Base-by-base conservation (phyloP, 306 rosid species). In the Erythrophleum fordii region DNA sequence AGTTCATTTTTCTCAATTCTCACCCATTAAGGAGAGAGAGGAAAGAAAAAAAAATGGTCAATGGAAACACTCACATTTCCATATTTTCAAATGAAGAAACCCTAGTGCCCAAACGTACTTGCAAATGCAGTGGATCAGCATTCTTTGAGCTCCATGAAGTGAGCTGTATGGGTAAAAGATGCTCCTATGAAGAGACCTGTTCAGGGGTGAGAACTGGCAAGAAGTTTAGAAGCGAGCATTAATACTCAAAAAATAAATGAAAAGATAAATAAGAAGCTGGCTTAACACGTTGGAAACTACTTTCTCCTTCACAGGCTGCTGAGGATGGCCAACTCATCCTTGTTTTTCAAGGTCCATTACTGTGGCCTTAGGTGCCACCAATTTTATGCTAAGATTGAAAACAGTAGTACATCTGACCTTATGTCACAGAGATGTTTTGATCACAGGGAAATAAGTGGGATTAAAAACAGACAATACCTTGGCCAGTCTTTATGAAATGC, bases 131-230 rank as follows among this genome's bases (percentile, higher is more conserved):
- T 20, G 45, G 79, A 69, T 80, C 75, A 18, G 82, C 60, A 31
- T 72, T 72, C 88, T 87, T 90, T 83, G 89, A 88, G 79, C 86
- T 83, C 94, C 83, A 82, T 23, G 85, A 75, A 74, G 78, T 83
- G 72, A 83, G 70, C 90, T 87, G 82, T 62, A 79, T 2, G 18
- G 97, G 97, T 81, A 93, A 88, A 83, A 95, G 80, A 81, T 89
- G 91, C 87, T 95, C 99, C 90, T 73, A 79, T 61, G 83, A 81
- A 68, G 97, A 93, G 77, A 95, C 97, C 90, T 91, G 93, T 84
- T 88, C 78, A 77, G 97, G 97, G 31, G 95, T 85, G 85, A 91
- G 91, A 89, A 93, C 97, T 93, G 98, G 87, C 79, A 86, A 90
- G 78, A 85, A 58, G 78, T 83, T 86, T 85, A 89, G 91, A 85